Evolutionary conservation across 306 rosid species (phyloP), one percentile per base, ranked within the genome.

Genomic region (Inga laurina): DNA sequence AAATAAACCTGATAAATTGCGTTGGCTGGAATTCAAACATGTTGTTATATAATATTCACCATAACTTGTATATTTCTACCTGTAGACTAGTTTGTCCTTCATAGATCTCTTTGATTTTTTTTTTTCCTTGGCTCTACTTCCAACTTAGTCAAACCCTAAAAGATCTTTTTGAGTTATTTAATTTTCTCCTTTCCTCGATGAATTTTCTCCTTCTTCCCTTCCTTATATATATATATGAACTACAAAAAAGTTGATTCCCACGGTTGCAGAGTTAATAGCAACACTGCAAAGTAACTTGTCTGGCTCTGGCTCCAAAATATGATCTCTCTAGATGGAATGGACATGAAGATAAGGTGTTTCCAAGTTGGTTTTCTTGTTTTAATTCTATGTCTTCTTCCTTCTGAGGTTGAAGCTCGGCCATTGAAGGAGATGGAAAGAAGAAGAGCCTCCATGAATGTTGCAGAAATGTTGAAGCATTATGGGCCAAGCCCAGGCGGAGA

Each of bases 401-500:
- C 45, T 56, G 85, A 70, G 24, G 64, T 27, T 51, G 83, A 78
- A 57, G 81, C 85, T 54, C 84, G 90, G 70, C 72, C 81, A 19
- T 66, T 77, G 44, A 78, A 76, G 62, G 35, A 18, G 46, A 64
- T 14, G 72, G 44, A 74, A 72, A 67, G 59, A 51, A 72, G 59
- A 51, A 75, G 75, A 43, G 1, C 70, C 18, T 22, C 76, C 24
- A 41, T 22, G 21, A 59, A 59, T 10, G 19, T 72, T 64, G 86
- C 56, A 67, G 52, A 71, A 37, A 72, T 81, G 78, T 86, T 83
- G 82, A 88, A 84, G 91, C 82, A 74, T 84, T 79, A 90, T 8
- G 87, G 91, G 61, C 92, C 92, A 80, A 91, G 89, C 84, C 57
- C 45, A 32, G 66, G 88, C 70, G 92, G 91, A 24, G 78, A 81